A percentile compares a stretch with the other conserved stretches of the same genome.
phyloP scores from a whole-genome alignment of 2,329 filamentous ascomycete species.

The Calonectria hawksworthii region DNA sequence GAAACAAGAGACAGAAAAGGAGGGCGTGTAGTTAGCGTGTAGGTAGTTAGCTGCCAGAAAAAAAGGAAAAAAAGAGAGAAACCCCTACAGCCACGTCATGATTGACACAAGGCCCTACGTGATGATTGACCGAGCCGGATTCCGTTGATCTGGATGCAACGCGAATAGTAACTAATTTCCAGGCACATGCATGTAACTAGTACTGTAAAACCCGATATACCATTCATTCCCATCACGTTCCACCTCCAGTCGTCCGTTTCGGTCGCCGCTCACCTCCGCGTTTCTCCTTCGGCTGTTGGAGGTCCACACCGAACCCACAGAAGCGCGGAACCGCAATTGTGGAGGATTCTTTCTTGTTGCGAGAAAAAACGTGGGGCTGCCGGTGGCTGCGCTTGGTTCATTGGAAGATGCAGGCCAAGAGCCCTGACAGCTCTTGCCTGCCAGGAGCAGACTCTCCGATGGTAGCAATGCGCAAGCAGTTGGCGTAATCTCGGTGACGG shows the following conservation, averaged over 20 bases:
- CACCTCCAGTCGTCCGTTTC: neutral
- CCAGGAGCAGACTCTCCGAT: neutral
- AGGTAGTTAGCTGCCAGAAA: neutral
- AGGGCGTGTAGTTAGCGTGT: neutral
- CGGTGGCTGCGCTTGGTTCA: conserved; percentile 1
- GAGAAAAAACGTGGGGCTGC: neutral
- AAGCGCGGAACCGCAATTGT: conserved; percentile 6
- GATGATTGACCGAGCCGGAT: neutral
- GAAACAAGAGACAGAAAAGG: neutral
- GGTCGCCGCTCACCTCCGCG: neutral
- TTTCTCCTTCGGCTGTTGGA: neutral
- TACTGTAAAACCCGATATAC: neutral
- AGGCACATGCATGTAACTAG: neutral
- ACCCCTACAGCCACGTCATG: neutral
- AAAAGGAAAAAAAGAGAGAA: neutral
- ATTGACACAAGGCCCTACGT: neutral
- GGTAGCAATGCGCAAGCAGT: too few species aligned
- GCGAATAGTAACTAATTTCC: neutral
- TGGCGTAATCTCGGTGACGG: neutral
- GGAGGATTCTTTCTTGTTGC: neutral
- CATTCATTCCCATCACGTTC: neutral
- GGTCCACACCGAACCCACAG: neutral
- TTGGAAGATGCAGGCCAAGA: neutral
- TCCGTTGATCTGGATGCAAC: neutral
- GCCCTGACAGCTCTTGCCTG: neutral